Base-by-base conservation (phyloP, 2,329 filamentous ascomycete species). In the Fusarium stilboides region DNA sequence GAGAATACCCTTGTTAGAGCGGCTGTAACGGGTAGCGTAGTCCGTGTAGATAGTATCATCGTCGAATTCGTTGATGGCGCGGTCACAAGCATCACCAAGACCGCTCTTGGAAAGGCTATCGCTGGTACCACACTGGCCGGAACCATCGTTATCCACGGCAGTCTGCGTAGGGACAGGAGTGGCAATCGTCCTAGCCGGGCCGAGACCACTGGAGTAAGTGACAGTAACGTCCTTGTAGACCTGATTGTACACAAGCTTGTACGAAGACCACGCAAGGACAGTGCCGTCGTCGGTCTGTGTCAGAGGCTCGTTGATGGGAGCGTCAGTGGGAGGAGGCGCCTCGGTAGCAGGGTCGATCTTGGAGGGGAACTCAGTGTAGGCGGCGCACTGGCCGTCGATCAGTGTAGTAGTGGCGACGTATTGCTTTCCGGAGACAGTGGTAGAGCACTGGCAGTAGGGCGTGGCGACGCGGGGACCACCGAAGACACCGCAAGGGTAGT, bases 151-250 rank as follows among this genome's bases (percentile, higher is more conserved):
- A 13, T 68, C 53, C 19, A 68, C 57, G 15, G 46, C 47, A 10
- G 61, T 62, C 20, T 62, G 61, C 6, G 50, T 45, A 6, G 64
- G 64, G 4, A 57, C 10, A 22, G 64, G 64, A 1, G 64, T 65
- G 4, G 43, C 40, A 19, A 64, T 8, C 6, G 61, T 63, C 8
- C 7, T 22, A 28, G 51, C 19, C 1, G 33, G 28, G n/a, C 51
- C 51, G 13, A 55, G 40, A 8, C 51, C 51, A 10, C n/a, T 15
- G 14, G 51, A 17, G 4, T 24, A 22, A 0, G 59, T 62, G 2
- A 36, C 40, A 1, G 26, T 43, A 1, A 58, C 26, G 1, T 26
- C 58, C 5, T 28, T 51, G n/a, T 59, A 45, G 1, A 52, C 46
- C 0, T 28, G 15, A 4, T 26, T 17, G 4, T 12, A 55, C 2